Evolutionary conservation across 768 basidiomycete species (phyloP), one percentile per base, ranked within the genome.

Genomic region (Mycena filopes): DNA sequence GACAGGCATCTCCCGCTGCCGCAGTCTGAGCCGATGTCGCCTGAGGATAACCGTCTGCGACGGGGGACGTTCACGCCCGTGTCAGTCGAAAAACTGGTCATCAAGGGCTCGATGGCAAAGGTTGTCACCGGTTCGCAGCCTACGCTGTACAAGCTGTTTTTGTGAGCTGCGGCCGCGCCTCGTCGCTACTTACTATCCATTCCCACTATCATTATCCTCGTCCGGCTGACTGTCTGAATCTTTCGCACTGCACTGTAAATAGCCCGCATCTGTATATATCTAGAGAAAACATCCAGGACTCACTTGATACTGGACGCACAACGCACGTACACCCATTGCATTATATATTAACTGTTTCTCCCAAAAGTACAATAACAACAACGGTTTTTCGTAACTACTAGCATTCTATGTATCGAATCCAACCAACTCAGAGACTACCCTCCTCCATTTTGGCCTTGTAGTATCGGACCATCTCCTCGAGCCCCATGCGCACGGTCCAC

Each of bases 391-490:
- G n/a, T 51, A 42, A 11, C 18, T 43, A 31, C 50, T 41, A 50
- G 25, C 23, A 38, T 48, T 55, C 43, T 68, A 58, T 46, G 26
- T 48, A 53, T 15, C 15, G 42, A 31, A 55, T n/a, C 20, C 11
- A 12, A 13, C 20, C 58, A 18, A 53, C 71, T 73, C 84, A 93
- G 41, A 94, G 81, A 73, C 89, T 91, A 28, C 94, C 94, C 77
- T 95, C 94, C 3, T 85, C 87, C 86, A 95, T 91, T 79, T 91
- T 94, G 21, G 90, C 88, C 78, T 94, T 95, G 83, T 95, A 97
- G 78, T 95, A 97, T 63, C 92, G 81, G 38, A 95, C 91, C 92
- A 96, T 97, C 82, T 97, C 96, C 80, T 95, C 94, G 53, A 98
- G 77, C 28, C 96, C 96, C 89, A 95, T 95, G 68, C 88, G 86